Conservation (phyloP, 2,329 filamentous ascomycete species). For the Meredithiella fracta region DNA sequence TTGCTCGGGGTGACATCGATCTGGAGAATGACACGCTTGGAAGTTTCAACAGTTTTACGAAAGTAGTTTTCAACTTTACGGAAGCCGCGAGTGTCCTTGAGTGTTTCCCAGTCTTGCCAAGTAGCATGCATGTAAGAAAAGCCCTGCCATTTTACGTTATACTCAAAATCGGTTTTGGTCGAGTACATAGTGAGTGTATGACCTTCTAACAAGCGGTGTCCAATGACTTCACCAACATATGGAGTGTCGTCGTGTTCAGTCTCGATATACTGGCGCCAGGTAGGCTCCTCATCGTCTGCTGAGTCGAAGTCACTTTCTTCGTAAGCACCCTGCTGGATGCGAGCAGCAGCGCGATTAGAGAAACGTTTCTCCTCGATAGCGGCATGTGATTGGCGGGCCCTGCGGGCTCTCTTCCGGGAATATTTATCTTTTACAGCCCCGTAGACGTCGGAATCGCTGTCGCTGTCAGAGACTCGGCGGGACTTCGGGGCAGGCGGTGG, state of each 20-base stretch:
- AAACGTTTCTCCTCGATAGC: conserved; percentile 72
- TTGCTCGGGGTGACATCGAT: conserved; percentile 69
- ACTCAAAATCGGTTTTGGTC: conserved; percentile 67
- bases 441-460: conserved; percentile 62
- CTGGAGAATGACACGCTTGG: conserved; percentile 60
- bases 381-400: conserved; percentile 51
- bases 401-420: conserved; percentile 59
- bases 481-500: conserved; percentile 30
- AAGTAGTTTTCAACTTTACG: conserved; percentile 93
- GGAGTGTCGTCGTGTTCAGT: conserved; percentile 62
- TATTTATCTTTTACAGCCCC: conserved; percentile 57
- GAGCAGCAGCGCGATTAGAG: conserved; percentile 71
- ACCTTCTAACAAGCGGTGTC: conserved; percentile 63
- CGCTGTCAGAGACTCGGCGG: conserved; percentile 42
- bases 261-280: conserved; percentile 42
- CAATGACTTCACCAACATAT: conserved; percentile 79
- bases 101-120: conserved; percentile 68
- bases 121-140: conserved; percentile 91
- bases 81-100: conserved; percentile 64
- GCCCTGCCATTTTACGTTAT: conserved; percentile 88
- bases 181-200: conserved; percentile 41
- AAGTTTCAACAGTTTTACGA: conserved; percentile 62
- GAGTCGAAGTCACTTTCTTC: conserved; percentile 52
- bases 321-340: conserved; percentile 45
- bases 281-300: conserved; percentile 38